Evolutionary conservation across 2,329 filamentous ascomycete species (phyloP), one percentile per base, ranked within the genome.

Genomic region (Hypoxylon sp.): DNA sequence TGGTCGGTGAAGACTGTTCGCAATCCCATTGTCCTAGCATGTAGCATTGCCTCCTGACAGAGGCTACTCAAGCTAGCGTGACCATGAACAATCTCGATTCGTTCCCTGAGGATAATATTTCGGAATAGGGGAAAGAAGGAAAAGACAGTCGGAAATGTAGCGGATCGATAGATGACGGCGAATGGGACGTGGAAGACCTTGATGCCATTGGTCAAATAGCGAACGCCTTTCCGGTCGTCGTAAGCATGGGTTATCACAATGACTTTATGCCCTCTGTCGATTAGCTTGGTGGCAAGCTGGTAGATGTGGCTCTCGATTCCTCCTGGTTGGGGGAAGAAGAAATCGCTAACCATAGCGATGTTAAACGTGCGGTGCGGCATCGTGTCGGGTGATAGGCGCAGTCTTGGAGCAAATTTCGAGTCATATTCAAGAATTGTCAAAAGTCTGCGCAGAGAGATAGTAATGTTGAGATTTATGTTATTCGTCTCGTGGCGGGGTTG

Each of bases 151-250:
- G 96, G 96, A 75, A 99, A 95, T 11, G 94, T 96, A 3, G 94
- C 89, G 69, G 94, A 91, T 72, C 96, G 93, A 79, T 97, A 98
- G 74, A 99, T 94, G 78, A 98, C 90, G 77, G 97, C 88, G 79
- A 98, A 98, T 3, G 96, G 96, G 16, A 98, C 91, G 79, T 99
- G 93, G 81, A 97, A 99, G 80, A 98, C 96, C 78, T 99, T 99
- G 76, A 99, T 88, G 56, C 96, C 95, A 77, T 99, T 99, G 65
- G 95, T 98, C 68, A 99, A 88, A 76, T 97, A 99, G 63, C 96
- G 91, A 19, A 99, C 88, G 9, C 96, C 96, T 57, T 92, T 97
- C 37, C 96, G 90, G 61, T 94, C 94, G 62, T 94, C 88, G 79
- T 98, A 97, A 23, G 94, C 92, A 80, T 99, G 96, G 0, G 96